Percentiles rank a stretch among this genome's conserved stretches.
Conservation (phyloP, 108 stramenopile genomes). For the Fistulifera pelliculosa region DNA sequence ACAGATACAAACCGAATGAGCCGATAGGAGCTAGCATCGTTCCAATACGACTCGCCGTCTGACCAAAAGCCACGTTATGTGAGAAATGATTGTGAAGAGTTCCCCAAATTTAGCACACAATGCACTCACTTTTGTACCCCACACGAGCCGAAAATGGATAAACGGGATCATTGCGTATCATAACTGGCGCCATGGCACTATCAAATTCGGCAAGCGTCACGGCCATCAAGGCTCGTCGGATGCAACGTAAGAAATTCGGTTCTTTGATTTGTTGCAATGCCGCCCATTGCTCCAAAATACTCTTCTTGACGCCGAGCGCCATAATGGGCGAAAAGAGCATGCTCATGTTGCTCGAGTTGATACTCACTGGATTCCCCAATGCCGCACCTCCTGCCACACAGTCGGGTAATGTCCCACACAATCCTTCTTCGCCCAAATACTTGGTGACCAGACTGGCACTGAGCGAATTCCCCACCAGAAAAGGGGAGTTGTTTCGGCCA, state of each 20-base stretch:
- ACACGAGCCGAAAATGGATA: conserved; percentile 56
- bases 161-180: conserved; percentile 46
- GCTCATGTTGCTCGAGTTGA: conserved; percentile 31
- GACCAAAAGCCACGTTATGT: too few species aligned
- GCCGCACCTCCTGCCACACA: conserved; percentile 66
- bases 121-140: conserved; percentile 32
- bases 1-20: conserved; percentile 61
- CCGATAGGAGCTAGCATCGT: conserved; percentile 57
- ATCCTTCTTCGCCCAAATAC: conserved; percentile 82
- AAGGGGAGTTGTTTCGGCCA: conserved; percentile 38
- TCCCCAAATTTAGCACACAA: too few species aligned
- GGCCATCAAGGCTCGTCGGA: conserved; percentile 40
- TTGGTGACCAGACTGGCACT: conserved; percentile 79
- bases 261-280: conserved; percentile 27
- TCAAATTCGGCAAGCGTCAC: conserved; percentile 60
- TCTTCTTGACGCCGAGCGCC: conserved; percentile 62
- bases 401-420: conserved; percentile 54
- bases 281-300: conserved; percentile 36
- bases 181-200: conserved; percentile 45
- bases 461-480: conserved; percentile 70
- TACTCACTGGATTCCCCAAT: conserved; percentile 70
- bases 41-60: conserved; percentile 60
- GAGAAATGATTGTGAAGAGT: too few species aligned
- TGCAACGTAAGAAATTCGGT: conserved; percentile 32
- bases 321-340: conserved; percentile 57